Percentiles rank a stretch among this genome's conserved stretches.
These are phyloP conservation scores for Gamarada debralockiae DNA, from an alignment of 495 filamentous ascomycete species.

Conservation along the genomic window DNA sequence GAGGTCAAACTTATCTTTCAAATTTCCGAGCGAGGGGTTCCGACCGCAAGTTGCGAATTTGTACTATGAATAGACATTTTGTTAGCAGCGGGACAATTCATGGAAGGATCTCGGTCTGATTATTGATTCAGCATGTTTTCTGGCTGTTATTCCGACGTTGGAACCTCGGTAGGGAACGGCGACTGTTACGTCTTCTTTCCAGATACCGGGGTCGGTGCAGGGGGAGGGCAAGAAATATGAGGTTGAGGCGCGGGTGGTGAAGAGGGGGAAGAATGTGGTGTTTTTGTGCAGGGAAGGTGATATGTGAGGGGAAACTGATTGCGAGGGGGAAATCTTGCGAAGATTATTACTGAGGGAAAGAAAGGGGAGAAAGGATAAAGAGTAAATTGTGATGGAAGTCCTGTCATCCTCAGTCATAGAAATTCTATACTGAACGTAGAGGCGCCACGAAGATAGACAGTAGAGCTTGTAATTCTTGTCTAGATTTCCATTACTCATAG, in stretches of 20 bases:
- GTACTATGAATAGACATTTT: background rate
- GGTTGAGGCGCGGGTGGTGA: slow-evolving; percentile 5
- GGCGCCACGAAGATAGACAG: no score
- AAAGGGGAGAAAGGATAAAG: background rate
- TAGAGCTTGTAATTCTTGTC: background rate
- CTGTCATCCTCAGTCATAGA: no score
- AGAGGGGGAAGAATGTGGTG: background rate
- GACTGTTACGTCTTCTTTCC: background rate
- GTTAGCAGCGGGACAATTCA: background rate
- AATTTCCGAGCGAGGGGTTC: background rate
- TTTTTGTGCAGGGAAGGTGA: slow-evolving; percentile 9
- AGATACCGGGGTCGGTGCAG: background rate
- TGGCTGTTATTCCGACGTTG: slow-evolving; percentile 6
- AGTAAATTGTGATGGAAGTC: no score
- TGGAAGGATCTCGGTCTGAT: slow-evolving; percentile 3
- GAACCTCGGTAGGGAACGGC: background rate
- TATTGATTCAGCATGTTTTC: slow-evolving; percentile 3
- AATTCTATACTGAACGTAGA: no score
- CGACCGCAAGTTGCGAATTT: background rate
- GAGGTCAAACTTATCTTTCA: background rate
- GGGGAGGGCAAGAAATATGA: slow-evolving; percentile 1
- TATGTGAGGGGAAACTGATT: slow-evolving; percentile 3
- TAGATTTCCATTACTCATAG: slow-evolving; percentile 26
- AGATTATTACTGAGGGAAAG: slow-evolving; percentile 1
- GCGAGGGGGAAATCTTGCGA: slow-evolving; percentile 6